Base-by-base conservation (phyloP, 768 basidiomycete species). In the Psilocybe subaeruginosa region DNA sequence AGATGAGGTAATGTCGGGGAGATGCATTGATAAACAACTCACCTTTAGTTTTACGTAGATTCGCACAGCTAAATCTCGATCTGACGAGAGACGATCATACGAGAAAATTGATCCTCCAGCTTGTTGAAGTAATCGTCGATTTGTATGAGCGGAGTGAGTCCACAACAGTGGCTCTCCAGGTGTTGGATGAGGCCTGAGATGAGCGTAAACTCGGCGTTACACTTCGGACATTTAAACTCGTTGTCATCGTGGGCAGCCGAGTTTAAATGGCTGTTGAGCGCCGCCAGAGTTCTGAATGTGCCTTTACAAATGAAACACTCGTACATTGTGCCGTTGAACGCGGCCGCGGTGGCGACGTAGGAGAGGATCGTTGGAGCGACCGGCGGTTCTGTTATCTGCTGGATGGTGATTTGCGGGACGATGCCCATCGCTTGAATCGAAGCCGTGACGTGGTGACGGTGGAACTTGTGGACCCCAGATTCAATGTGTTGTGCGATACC, bases 151-250 rank as follows among this genome's bases (percentile, higher is more conserved):
- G 62, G 67, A 16, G 74, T 69, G 3, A 78, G 58, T 2, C 75
- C 74, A 60, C 79, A 81, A 4, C 60, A 48, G 14, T 69, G 75
- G 59, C 73, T 77, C 68, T 82, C 80, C 29, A 82, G 70, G 66
- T 82, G 81, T 60, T 79, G 78, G 29, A 77, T 70, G 30, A 82
- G 62, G 2, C 68, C 78, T 7, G 78, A 80, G 29, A 80, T 68
- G 37, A 76, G 64, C 29, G 67, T 70, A 62, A 73, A 78, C 61
- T 70, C 61, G 43, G 17, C 64, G 51, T 66, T 65, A 66, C 81
- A 81, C 60, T 70, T 73, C 29, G 81, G 81, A 61, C 81, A 82
- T 56, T 68, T 70, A 70, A 80, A 82, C 64, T 79, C 73, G 56
- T 74, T 66, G 29, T 56, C 68, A 55, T 77, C 76, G 62, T 81